Conservation (phyloP, 1,284 basidiomycete species). For the Ustilago bromivora region DNA sequence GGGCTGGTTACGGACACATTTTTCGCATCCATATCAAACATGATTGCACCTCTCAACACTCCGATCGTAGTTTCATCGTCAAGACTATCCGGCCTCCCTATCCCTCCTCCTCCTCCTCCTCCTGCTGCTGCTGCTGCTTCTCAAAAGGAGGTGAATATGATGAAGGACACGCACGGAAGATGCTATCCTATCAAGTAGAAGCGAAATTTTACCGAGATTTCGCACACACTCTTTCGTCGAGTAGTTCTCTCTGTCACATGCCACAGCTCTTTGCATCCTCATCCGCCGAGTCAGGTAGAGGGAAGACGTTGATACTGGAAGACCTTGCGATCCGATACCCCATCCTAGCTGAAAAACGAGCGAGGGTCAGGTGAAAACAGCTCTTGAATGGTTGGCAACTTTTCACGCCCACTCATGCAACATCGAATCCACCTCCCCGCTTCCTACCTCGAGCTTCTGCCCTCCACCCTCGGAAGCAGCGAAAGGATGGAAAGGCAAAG, state of each 20-base stretch:
- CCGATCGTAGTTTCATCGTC: slow-evolving; percentile 26
- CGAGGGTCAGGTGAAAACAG: slow-evolving; percentile 20
- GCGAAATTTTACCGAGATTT: slow-evolving; percentile 49
- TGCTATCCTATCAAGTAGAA: slow-evolving; percentile 49
- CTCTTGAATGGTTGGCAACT: slow-evolving; percentile 38
- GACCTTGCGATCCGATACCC: slow-evolving; percentile 27
- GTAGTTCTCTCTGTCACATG: slow-evolving; percentile 9
- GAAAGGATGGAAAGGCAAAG: slow-evolving; percentile 20
- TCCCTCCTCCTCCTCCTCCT: neutral
- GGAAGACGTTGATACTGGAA: slow-evolving; percentile 24
- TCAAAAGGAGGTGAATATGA: slow-evolving; percentile 13
- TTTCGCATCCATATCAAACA: slow-evolving; percentile 28
- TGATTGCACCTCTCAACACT: neutral
- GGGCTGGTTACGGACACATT: slow-evolving; percentile 52
- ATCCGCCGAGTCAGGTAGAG: neutral
- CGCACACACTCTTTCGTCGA: neutral
- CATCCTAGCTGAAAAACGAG: slow-evolving; percentile 20
- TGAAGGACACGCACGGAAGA: slow-evolving; percentile 49
- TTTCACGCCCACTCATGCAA: slow-evolving; percentile 41
- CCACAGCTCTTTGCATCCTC: slow-evolving; percentile 20
- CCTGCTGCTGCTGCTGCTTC: too few relatives aligned
- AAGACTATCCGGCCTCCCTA: slow-evolving; percentile 34
- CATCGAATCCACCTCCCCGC: slow-evolving; percentile 5
- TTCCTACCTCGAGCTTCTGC: slow-evolving; percentile 5
- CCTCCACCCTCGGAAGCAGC: slow-evolving; percentile 18